These are phyloP conservation scores for Lathyrus aphaca DNA, from an alignment of 306 rosid genomes.

Conservation along the genomic window DNA sequence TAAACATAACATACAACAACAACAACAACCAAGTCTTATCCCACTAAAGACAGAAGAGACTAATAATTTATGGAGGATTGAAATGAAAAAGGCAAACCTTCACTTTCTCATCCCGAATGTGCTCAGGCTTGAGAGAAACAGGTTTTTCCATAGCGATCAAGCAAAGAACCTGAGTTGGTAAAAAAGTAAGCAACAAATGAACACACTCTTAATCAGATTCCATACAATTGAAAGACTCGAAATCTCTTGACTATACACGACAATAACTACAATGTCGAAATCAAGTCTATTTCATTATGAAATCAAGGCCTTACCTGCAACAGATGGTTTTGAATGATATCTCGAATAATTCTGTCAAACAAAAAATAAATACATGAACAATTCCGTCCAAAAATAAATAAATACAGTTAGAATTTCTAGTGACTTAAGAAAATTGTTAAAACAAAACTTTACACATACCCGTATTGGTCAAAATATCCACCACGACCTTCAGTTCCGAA, in stretches of 20 bases:
- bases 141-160: constrained; percentile 98
- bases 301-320: constrained; percentile 70
- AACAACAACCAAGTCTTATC: no score
- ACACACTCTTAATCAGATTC: no score
- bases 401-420: constrained; percentile 10
- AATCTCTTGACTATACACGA: constrained; percentile 7
- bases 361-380: constrained; percentile 23
- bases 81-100: constrained; percentile 59
- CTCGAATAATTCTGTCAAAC: constrained; percentile 85
- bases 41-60: not conserved
- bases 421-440: constrained; percentile 10
- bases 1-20: constrained; percentile 8
- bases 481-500: constrained; percentile 99
- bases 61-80: not conserved
- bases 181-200: constrained; percentile 24
- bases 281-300: constrained; percentile 35
- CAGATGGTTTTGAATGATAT: constrained; percentile 95
- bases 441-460: constrained; percentile 55
- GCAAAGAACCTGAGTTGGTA: constrained; percentile 76
- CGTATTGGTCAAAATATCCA: constrained; percentile 97
- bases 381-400: not conserved
- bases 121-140: constrained; percentile 89
- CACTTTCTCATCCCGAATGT: constrained; percentile 97
- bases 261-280: constrained; percentile 10
- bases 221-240: no score